These are phyloP conservation scores for Globisporangium solare DNA, from an alignment of 352 stramenopile genomes.

Conservation along the genomic window DNA sequence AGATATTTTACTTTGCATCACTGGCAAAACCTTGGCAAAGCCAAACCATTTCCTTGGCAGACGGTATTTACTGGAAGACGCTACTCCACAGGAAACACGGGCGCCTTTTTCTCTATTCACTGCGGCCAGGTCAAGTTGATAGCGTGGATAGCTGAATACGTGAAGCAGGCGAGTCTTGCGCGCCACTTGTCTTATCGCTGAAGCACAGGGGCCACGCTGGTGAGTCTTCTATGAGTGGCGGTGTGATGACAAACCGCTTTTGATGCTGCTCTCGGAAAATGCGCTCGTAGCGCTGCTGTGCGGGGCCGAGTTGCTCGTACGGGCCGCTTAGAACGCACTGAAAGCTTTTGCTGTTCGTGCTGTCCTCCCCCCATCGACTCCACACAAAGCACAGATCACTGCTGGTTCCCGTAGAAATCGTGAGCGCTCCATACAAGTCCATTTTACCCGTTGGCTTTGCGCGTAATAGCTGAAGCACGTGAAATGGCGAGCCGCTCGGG, in stretches of 20 bases:
- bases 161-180: background rate
- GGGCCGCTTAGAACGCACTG: slow-evolving; percentile 29
- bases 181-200: background rate
- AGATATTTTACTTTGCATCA: slow-evolving; percentile 1
- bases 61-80: no score
- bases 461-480: slow-evolving; percentile 5
- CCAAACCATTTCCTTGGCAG: no score
- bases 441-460: slow-evolving; percentile 1
- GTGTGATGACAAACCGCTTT: slow-evolving; percentile 1
- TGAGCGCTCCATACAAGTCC: background rate
- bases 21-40: no score
- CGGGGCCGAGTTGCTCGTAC: slow-evolving; percentile 28
- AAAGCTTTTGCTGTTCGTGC: slow-evolving; percentile 1
- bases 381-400: slow-evolving; percentile 31
- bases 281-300: slow-evolving; percentile 28
- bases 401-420: background rate
- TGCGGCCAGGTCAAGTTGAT: background rate
- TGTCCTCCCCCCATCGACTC: slow-evolving; percentile 29
- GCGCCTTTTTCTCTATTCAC: background rate
- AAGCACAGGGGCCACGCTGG: background rate
- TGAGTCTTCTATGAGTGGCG: background rate
- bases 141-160: slow-evolving; percentile 8
- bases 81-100: no score
- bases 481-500: background rate
- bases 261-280: slow-evolving; percentile 18